Evolutionary conservation across 352 stramenopile genomes (phyloP).

Genomic region (Lagenidium sp.): DNA sequence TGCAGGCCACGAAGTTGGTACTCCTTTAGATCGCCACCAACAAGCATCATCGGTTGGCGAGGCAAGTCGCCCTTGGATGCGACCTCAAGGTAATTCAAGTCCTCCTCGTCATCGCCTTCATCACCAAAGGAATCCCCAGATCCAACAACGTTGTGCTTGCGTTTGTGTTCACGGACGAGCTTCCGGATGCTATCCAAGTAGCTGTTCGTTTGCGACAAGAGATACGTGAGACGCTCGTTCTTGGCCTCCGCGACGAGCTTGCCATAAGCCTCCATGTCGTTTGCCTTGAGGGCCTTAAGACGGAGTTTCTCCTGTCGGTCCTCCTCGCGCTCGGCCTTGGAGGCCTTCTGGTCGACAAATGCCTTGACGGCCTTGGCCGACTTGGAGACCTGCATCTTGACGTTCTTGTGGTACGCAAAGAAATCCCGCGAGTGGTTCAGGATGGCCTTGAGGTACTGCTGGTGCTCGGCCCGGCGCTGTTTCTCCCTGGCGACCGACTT

Average conservation of each 20-base stretch:
- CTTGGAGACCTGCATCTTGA: constrained; percentile 63
- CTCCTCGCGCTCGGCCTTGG: constrained; percentile 78
- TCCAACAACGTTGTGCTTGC: constrained; percentile 46
- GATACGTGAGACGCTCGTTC: constrained; percentile 96
- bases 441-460: constrained; percentile 73
- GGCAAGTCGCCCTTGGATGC: constrained; percentile 77
- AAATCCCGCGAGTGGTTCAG: constrained; percentile 82
- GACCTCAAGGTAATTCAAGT: constrained; percentile 81
- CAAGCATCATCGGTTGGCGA: constrained; percentile 93
- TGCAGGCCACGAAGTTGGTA: constrained; percentile 99
- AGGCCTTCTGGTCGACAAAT: constrained; percentile 67
- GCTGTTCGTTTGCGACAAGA: constrained; percentile 94
- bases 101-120: constrained; percentile 45
- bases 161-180: constrained; percentile 86
- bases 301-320: constrained; percentile 83
- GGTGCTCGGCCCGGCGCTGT: constrained; percentile 62
- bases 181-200: constrained; percentile 95
- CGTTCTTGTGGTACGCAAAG: constrained; percentile 82
- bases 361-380: constrained; percentile 61
- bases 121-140: constrained; percentile 11
- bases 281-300: constrained; percentile 87
- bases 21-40: constrained; percentile 93
- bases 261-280: constrained; percentile 97
- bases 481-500: constrained; percentile 80
- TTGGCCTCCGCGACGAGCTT: constrained; percentile 96